phyloP scores from a whole-genome alignment of 2,329 filamentous ascomycete species.

The Aspergillus neotritici region DNA sequence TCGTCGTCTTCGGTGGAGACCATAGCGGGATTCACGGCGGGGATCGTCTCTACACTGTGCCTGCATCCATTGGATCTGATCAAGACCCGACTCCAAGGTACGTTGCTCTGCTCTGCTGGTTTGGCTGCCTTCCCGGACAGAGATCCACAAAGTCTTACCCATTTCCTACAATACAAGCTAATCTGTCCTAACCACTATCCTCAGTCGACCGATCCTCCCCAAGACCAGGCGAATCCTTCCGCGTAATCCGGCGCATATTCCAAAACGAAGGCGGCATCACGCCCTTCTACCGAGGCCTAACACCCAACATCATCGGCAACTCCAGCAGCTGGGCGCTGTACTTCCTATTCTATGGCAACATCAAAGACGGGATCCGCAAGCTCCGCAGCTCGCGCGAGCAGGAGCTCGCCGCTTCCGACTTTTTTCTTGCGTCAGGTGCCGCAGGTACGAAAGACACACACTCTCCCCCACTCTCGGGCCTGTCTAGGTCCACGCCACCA shows the following conservation, averaged over 20 bases:
- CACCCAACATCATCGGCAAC: constrained; percentile 87
- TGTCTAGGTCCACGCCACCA: background rate
- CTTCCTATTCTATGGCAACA: constrained; percentile 67
- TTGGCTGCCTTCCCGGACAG: too few relatives aligned
- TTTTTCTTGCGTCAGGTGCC: constrained; percentile 68
- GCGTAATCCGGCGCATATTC: constrained; percentile 49
- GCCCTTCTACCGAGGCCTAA: constrained; percentile 81
- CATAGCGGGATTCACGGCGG: constrained; percentile 83
- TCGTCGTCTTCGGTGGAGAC: constrained; percentile 79
- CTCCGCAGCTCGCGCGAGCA: constrained; percentile 29
- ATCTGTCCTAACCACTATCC: constrained; percentile 32
- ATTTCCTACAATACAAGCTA: background rate
- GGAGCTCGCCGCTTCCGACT: constrained; percentile 60
- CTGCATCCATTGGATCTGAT: constrained; percentile 92
- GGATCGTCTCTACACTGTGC: constrained; percentile 75
- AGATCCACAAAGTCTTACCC: too few relatives aligned
- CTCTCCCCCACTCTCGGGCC: too few relatives aligned
- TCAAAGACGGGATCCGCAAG: constrained; percentile 50
- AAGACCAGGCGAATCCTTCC: constrained; percentile 49
- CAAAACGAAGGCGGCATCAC: constrained; percentile 53
- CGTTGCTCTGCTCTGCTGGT: constrained; percentile 18
- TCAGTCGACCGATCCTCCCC: constrained; percentile 48
- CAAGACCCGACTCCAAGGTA: constrained; percentile 92
- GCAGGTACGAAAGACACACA: constrained; percentile 44
- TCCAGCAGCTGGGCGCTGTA: constrained; percentile 87